Percentiles rank a stretch among this genome's conserved stretches.
These are phyloP conservation scores for Cryptococcus sp. DNA, from an alignment of 1,284 basidiomycete genomes.

Conservation along the genomic window DNA sequence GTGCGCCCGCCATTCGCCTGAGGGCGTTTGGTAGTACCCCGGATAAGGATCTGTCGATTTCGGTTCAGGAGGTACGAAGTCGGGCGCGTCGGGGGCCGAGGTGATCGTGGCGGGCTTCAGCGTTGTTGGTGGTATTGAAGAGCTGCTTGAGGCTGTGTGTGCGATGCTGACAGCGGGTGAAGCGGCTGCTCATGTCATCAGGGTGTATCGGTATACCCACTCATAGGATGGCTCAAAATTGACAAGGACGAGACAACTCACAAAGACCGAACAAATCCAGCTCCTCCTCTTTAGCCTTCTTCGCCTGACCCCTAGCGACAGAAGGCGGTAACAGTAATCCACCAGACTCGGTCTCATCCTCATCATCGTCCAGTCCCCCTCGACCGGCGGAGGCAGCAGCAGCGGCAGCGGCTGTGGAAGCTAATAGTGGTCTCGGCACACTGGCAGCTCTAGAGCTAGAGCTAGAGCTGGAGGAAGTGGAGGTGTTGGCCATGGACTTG, in stretches of 20 bases:
- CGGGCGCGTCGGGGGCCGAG: slow-evolving; percentile 52
- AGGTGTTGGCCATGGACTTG: slow-evolving; percentile 32
- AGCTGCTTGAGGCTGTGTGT: slow-evolving; percentile 7
- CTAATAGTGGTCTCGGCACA: background rate
- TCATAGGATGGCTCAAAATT: no score
- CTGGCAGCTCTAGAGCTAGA: slow-evolving; percentile 2
- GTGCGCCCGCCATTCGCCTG: slow-evolving; percentile 75
- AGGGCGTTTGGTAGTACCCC: slow-evolving; percentile 82
- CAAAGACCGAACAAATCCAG: slow-evolving; percentile 51
- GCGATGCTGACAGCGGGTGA: background rate
- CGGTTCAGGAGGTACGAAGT: slow-evolving; percentile 74
- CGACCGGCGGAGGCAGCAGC: slow-evolving; percentile 9
- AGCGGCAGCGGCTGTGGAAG: background rate
- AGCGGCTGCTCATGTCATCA: background rate
- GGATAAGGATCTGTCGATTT: slow-evolving; percentile 75
- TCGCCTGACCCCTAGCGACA: slow-evolving; percentile 17
- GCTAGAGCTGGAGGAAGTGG: slow-evolving; percentile 6
- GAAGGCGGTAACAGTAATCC: slow-evolving; percentile 29
- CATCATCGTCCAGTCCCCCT: background rate
- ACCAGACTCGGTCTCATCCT: slow-evolving; percentile 30
- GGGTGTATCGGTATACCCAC: slow-evolving; percentile 1
- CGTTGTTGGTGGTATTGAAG: slow-evolving; percentile 17
- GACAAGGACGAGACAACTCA: slow-evolving; percentile 29
- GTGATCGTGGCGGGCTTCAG: slow-evolving; percentile 37
- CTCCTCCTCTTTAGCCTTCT: slow-evolving; percentile 21